A percentile compares a stretch with the other conserved stretches of the same genome.
Evolutionary conservation across 495 filamentous ascomycete species (phyloP).

Genomic region (Aspergillus diversus): DNA sequence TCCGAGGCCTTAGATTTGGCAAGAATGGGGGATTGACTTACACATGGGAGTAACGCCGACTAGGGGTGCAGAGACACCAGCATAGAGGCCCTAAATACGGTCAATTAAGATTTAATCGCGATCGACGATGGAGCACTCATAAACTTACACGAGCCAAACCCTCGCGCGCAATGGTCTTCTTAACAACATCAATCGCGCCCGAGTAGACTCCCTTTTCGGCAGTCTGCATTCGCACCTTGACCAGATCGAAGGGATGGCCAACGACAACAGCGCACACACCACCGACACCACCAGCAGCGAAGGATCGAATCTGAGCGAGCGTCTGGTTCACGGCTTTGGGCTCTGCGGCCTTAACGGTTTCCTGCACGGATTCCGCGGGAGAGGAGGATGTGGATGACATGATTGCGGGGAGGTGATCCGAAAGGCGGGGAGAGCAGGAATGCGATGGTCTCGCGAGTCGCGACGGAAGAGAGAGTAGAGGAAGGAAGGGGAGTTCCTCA

Average conservation of each 20-base stretch:
- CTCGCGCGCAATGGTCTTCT: slow-evolving; percentile 84
- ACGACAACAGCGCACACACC: slow-evolving; percentile 92
- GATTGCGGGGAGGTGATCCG: slow-evolving; percentile 10
- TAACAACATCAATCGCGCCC: slow-evolving; percentile 88
- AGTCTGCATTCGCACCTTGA: slow-evolving; percentile 96
- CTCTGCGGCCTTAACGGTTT: slow-evolving; percentile 38
- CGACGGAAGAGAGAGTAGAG: background rate
- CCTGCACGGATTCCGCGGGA: slow-evolving; percentile 37
- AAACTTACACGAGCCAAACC: slow-evolving; percentile 65
- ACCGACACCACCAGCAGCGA: slow-evolving; percentile 88
- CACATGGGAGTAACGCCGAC: slow-evolving; percentile 99
- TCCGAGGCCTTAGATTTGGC: background rate
- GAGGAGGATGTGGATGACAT: slow-evolving; percentile 40
- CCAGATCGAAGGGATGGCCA: slow-evolving; percentile 95
- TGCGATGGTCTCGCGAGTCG: background rate
- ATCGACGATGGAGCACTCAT: background rate
- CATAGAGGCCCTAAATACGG: slow-evolving; percentile 74
- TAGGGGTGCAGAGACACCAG: slow-evolving; percentile 93
- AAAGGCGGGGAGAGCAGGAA: slow-evolving; percentile 12
- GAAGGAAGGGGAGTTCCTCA: background rate
- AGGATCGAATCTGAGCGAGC: slow-evolving; percentile 66
- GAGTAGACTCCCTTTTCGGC: slow-evolving; percentile 92
- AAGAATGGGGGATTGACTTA: slow-evolving; percentile 52
- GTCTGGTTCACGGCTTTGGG: slow-evolving; percentile 49
- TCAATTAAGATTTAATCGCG: slow-evolving; percentile 5